These are phyloP conservation scores for Hypomontagnella submonticulosa DNA, from an alignment of 495 filamentous ascomycete species.

Conservation along the genomic window DNA sequence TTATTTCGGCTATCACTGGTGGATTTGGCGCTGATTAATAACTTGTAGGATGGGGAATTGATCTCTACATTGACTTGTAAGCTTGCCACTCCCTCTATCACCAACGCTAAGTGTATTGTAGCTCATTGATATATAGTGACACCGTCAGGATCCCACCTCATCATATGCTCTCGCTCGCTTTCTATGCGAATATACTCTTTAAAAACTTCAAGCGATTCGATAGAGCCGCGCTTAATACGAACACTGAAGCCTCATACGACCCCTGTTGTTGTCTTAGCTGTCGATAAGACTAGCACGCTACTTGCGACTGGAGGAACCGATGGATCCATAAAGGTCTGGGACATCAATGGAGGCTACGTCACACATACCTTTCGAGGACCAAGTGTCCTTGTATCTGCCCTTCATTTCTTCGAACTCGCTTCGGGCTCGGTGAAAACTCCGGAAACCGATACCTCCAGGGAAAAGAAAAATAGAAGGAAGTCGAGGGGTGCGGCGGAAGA, in stretches of 20 bases:
- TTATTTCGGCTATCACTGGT: not conserved
- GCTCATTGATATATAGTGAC: constrained; percentile 69
- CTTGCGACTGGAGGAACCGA: constrained; percentile 92
- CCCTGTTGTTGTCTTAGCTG: constrained; percentile 83
- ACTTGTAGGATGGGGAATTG: constrained; percentile 83
- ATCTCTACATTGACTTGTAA: constrained; percentile 86
- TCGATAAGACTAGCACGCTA: constrained; percentile 88
- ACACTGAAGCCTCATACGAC: constrained; percentile 90
- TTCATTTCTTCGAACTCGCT: constrained; percentile 87
- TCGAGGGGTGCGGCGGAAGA: constrained; percentile 57
- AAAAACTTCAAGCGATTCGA: constrained; percentile 59
- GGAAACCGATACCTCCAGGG: constrained; percentile 42
- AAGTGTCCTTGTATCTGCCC: constrained; percentile 86
- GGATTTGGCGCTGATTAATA: constrained; percentile 4
- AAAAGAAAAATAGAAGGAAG: constrained; percentile 57
- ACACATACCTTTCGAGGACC: constrained; percentile 97
- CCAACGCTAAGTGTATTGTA: constrained; percentile 5
- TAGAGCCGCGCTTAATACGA: constrained; percentile 75
- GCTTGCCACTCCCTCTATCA: constrained; percentile 35
- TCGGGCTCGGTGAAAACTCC: constrained; percentile 48
- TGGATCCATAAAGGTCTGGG: constrained; percentile 95
- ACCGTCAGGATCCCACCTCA: constrained; percentile 84
- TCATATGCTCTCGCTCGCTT: constrained; percentile 91
- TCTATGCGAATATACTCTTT: constrained; percentile 93
- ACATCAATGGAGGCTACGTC: constrained; percentile 87